Evolutionary conservation across 78 protist species (phyloP).

Genomic region (Chrysochromulina parva): DNA sequence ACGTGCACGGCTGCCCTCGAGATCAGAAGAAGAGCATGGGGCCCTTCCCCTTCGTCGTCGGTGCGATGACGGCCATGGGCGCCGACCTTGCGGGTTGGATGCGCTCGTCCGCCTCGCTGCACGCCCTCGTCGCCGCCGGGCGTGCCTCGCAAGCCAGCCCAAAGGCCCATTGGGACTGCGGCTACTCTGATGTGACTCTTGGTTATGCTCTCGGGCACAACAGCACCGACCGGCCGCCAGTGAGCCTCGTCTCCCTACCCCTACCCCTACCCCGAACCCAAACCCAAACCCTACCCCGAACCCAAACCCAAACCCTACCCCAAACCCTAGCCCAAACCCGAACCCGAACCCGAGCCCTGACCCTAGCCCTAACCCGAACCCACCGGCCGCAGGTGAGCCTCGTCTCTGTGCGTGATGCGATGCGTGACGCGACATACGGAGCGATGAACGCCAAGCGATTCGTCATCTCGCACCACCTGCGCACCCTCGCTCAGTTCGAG

Average conservation of each 20-base stretch:
- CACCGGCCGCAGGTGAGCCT: too few species aligned
- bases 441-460: neutral
- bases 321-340: too few species aligned
- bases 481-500: neutral
- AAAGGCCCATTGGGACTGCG: neutral
- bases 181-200: neutral
- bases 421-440: conserved; percentile 5
- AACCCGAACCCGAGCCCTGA: neutral
- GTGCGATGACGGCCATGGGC: neutral
- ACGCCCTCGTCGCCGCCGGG: neutral
- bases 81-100: neutral
- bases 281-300: too few species aligned
- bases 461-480: neutral
- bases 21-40: too few species aligned
- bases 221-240: too few species aligned
- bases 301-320: too few species aligned
- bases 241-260: too few species aligned
- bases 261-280: too few species aligned
- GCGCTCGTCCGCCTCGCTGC: neutral
- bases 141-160: neutral
- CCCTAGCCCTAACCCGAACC: neutral
- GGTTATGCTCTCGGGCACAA: neutral
- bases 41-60: conserved; percentile 6
- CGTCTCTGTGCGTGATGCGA: neutral
- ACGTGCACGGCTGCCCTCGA: too few species aligned